Evolutionary conservation across 192 early-diverging fungal genomes (phyloP), one percentile per base, ranked within the genome.

Genomic region (Phycomyces nitens): DNA sequence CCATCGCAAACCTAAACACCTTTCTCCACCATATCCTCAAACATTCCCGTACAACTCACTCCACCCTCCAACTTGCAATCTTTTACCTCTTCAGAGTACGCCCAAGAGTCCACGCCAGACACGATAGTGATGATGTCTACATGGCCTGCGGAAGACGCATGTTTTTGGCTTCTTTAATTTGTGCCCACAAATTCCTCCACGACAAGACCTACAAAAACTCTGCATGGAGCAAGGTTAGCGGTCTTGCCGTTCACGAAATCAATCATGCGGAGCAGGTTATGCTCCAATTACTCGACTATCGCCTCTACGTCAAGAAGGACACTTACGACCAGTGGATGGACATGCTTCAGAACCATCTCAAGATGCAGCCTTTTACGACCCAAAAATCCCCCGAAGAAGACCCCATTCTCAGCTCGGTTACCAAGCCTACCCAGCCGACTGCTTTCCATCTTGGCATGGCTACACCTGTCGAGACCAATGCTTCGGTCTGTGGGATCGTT

Each of bases 151-250:
- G 86, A 2, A 87, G 92, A 34, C 80, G 91, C 39, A 88, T 95
- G 75, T 95, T 94, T 74, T 73, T 95, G 9, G 85, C 89, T 16
- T 79, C 93, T 0, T 71, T 97, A 18, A 89, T 97, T 55, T 77
- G 91, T 41, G 92, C 95, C 2, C 92, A 92, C 65, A 97, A 97
- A 65, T 94, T 87, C 67, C 82, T 90, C 53, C 85, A 85, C 61
- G 95, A 97, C 80, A 86, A 86, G 54, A 88, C 86, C 40, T 97
- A 94, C 72, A 84, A 87, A 16, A 95, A 93, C 80, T 80, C 79
- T 65, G 89, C 91, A 4, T 97, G 95, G 95, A 79, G 92, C 56
- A 92, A 90, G 80, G 91, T 96, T 39, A 94, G 92, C 34, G 87
- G 88, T 53, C 83, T 97, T 14, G 72, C 84, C 23, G 80, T 89